phyloP scores from a whole-genome alignment of 345 rosid genomes.

The Corymbia maculata region DNA sequence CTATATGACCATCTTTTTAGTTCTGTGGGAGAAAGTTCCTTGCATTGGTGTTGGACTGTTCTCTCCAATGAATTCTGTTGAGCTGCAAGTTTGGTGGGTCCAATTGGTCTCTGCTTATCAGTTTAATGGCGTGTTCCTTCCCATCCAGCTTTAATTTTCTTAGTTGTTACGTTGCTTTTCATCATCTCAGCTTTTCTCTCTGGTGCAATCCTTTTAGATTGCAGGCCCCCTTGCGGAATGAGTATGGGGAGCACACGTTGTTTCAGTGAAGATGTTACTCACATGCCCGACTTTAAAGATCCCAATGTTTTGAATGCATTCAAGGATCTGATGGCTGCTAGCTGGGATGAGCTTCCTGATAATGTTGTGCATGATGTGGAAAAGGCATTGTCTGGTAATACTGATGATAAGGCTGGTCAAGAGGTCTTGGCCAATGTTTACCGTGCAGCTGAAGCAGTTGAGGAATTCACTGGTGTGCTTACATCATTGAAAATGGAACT shows the following conservation, averaged over 20 bases:
- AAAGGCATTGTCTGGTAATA: constrained; percentile 43
- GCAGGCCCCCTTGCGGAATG: constrained; percentile 22
- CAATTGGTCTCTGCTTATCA: not conserved
- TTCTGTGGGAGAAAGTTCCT: not conserved
- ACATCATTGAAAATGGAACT: constrained; percentile 73
- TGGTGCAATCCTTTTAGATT: constrained; percentile 22
- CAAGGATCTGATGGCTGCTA: constrained; percentile 79
- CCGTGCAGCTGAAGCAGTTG: constrained; percentile 83
- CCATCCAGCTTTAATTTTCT: not conserved
- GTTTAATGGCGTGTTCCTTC: not conserved
- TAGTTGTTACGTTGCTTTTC: not conserved
- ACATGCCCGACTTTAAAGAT: constrained; percentile 63
- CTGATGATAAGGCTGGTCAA: constrained; percentile 69
- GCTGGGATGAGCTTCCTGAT: constrained; percentile 70
- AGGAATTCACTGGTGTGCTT: constrained; percentile 69
- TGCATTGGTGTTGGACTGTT: not conserved
- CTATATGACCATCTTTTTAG: not conserved
- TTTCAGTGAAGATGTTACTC: constrained; percentile 55
- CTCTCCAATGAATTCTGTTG: not conserved
- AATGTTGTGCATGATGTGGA: constrained; percentile 37
- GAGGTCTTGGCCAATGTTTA: constrained; percentile 60
- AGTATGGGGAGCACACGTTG: constrained; percentile 35
- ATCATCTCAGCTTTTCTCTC: not conserved
- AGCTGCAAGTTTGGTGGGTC: not conserved
- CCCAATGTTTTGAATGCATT: constrained; percentile 38